Evolutionary conservation across 1,139 yeast species (phyloP).

Genomic region (Kodamaea suecica): DNA sequence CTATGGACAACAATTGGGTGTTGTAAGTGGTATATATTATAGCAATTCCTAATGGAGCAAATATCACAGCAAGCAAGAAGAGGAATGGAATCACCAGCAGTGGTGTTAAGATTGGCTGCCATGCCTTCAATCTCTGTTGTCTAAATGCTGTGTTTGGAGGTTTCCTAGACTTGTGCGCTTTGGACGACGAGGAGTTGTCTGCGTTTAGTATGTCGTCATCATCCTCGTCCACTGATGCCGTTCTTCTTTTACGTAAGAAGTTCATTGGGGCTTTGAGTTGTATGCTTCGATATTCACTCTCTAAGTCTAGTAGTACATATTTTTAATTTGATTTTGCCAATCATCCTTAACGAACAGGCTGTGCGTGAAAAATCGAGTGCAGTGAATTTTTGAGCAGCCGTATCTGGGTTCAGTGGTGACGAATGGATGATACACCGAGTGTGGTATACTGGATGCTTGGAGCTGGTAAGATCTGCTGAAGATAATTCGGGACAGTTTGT

Average conservation of each 20-base stretch:
- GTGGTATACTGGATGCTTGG: too few species aligned
- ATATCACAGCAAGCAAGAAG: slow-evolving; percentile 58
- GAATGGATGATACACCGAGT: too few species aligned
- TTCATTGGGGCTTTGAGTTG: too few species aligned
- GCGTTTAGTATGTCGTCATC: slow-evolving; percentile 22
- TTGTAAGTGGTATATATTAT: slow-evolving; percentile 55
- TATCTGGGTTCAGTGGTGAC: too few species aligned
- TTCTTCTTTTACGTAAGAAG: slow-evolving; percentile 38
- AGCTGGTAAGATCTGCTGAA: too few species aligned
- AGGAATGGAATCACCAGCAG: slow-evolving; percentile 70
- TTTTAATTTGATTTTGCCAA: too few species aligned
- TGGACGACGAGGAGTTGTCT: slow-evolving; percentile 14
- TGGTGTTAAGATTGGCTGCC: slow-evolving; percentile 82
- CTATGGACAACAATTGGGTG: slow-evolving; percentile 56
- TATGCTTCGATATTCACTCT: too few species aligned
- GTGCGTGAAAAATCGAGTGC: background rate
- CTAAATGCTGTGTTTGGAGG: slow-evolving; percentile 80
- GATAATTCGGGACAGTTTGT: too few species aligned
- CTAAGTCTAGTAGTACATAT: too few species aligned
- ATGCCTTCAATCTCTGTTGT: slow-evolving; percentile 63
- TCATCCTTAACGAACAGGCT: too few species aligned
- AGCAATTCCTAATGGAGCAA: slow-evolving; percentile 74
- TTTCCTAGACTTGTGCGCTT: slow-evolving; percentile 51
- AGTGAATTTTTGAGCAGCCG: too few species aligned
- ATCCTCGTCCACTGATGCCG: slow-evolving; percentile 26